Evolutionary conservation across 2,329 filamentous ascomycete species (phyloP), one percentile per base, ranked within the genome.

Genomic region (Fusarium albidum): DNA sequence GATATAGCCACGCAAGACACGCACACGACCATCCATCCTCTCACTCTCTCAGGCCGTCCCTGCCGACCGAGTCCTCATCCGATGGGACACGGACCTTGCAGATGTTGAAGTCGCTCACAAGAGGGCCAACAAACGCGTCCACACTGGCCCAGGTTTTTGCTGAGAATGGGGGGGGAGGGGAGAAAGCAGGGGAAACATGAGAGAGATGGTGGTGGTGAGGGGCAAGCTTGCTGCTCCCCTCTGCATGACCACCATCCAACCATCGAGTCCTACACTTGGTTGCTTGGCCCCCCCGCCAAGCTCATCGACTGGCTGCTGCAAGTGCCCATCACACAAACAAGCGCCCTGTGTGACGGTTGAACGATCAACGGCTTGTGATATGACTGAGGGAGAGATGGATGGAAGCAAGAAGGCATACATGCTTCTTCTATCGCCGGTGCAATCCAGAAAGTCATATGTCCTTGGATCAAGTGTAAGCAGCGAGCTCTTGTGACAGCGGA

Each of bases 171-270:
- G n/a, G n/a, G n/a, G n/a, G n/a, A n/a, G n/a, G n/a, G n/a, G n/a
- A n/a, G n/a, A n/a, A n/a, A n/a, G n/a, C n/a, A n/a, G n/a, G 35
- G 39, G 45, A 60, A 32, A 50, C 11, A 41, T 13, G 37, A 28
- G 13, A 41, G 45, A 48, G 45, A 57, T 48, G 59, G 59, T 60
- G 59, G 59, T 60, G 59, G 59, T 63, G 59, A 61, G 59, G 56
- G 59, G 55, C 55, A 55, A 31, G 53, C 21, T 49, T 44, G 41
- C 43, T 44, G 41, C 43, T 52, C 49, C n/a, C n/a, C 45, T 46
- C 60, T 68, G 65, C 65, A 68, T 68, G 60, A 66, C n/a, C 65
- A 68, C 65, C 65, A 68, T 64, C 62, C 50, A 52, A 55, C 53
- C 43, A 31, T 29, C 42, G 45, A 61, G 58, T 59, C 58, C 58